A percentile compares a stretch with the other conserved stretches of the same genome.
Conservation (phyloP, 2,329 filamentous ascomycete species). For the Elsinoe perseae region DNA sequence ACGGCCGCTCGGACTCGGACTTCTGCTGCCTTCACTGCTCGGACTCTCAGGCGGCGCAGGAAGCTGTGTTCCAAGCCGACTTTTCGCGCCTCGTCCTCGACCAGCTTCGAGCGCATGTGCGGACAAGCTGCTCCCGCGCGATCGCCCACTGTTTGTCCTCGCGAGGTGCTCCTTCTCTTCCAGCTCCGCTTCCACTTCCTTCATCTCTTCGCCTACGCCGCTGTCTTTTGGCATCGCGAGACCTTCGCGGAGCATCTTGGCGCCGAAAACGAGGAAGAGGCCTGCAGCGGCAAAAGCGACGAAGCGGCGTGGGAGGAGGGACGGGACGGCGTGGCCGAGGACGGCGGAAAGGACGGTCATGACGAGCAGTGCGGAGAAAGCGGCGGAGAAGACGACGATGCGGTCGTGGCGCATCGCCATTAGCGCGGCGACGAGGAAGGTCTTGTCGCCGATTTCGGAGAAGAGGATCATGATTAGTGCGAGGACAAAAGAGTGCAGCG, state of each 20-base stretch:
- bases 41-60: slow-evolving; percentile 21
- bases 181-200: slow-evolving; percentile 88
- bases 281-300: slow-evolving; percentile 79
- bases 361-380: slow-evolving; percentile 80
- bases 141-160: slow-evolving; percentile 53
- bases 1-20: slow-evolving; percentile 14
- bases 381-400: slow-evolving; percentile 85
- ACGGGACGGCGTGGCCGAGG: slow-evolving; percentile 83
- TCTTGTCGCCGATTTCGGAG: slow-evolving; percentile 97
- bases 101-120: slow-evolving; percentile 77
- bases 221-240: slow-evolving; percentile 82
- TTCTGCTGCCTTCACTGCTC: slow-evolving; percentile 13
- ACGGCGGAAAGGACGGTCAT: slow-evolving; percentile 96
- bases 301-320: slow-evolving; percentile 79
- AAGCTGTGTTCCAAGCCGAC: slow-evolving; percentile 39
- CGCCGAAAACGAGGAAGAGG: slow-evolving; percentile 68
- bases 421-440: slow-evolving; percentile 88
- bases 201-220: slow-evolving; percentile 93
- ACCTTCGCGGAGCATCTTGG: slow-evolving; percentile 63
- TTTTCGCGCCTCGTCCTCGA: slow-evolving; percentile 64
- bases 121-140: slow-evolving; percentile 57
- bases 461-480: slow-evolving; percentile 67
- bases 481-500: slow-evolving; percentile 56
- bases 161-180: slow-evolving; percentile 82
- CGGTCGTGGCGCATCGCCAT: slow-evolving; percentile 99